Base-by-base conservation (phyloP, 2,329 filamentous ascomycete species). In the Xylaria hypoxylon region DNA sequence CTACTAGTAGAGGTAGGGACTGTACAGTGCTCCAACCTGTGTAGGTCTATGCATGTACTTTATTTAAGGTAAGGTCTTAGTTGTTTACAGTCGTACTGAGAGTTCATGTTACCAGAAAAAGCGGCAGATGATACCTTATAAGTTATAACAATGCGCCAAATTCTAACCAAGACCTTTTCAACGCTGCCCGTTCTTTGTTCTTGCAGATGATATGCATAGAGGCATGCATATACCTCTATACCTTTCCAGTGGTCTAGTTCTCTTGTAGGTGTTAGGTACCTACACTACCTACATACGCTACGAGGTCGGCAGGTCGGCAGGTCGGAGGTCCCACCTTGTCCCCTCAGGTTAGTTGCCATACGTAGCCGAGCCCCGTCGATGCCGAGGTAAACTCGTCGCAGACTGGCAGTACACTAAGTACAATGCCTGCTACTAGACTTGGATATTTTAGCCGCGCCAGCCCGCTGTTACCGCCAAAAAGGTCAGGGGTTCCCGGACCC, bases 331-430 rank as follows among this genome's bases (percentile, higher is more conserved):
- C 51, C 33, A 42, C 35, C 38, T 40, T 8, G 3, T 15, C 17
- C 48, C 47, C 8, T 11, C 35, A 13, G 3, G 35, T 51, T 51
- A 51, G 19, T n/a, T 53, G 35, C 33, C 19, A 40, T 53, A 13
- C 19, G 45, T 62, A 50, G 60, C 60, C 42, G 42, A 60, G 19
- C 24, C 42, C 59, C 58, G 35, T 68, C 70, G 68, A 70, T 74
- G 71, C 73, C 73, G 72, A 74, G 73, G 73, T 74, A 72, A 72
- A n/a, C n/a, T n/a, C n/a, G n/a, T n/a, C n/a, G n/a, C n/a, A n/a
- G n/a, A n/a, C n/a, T n/a, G n/a, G n/a, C n/a, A n/a, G n/a, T n/a
- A n/a, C n/a, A n/a, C n/a, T n/a, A n/a, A n/a, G n/a, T n/a, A n/a
- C n/a, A n/a, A n/a, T n/a, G n/a, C n/a, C n/a, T n/a, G n/a, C n/a